Evolutionary conservation across 768 basidiomycete genomes (phyloP).

Genomic region (Mycena kentingensis): DNA sequence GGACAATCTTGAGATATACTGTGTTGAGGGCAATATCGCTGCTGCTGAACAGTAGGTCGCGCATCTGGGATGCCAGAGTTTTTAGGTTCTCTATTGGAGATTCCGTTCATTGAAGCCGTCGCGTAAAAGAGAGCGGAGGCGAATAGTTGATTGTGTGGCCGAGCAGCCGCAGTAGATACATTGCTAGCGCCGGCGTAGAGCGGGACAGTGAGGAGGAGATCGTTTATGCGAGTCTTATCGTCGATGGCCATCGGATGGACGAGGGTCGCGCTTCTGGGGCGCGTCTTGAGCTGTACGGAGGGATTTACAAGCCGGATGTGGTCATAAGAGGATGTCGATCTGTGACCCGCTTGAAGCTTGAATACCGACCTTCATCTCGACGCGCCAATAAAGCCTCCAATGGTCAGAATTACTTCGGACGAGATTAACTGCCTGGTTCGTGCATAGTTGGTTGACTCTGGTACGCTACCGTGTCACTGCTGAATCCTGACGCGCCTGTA

Average conservation of each 20-base stretch:
- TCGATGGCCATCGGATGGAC: too few relatives aligned
- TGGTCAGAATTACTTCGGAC: conserved; percentile 69
- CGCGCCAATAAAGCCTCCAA: conserved; percentile 15
- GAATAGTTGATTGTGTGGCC: conserved; percentile 68
- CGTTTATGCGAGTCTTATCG: conserved; percentile 45
- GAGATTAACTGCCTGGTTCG: conserved; percentile 86
- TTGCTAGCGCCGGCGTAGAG: conserved; percentile 45
- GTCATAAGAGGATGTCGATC: too few relatives aligned
- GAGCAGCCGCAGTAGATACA: conserved; percentile 52
- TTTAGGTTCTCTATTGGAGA: conserved; percentile 46
- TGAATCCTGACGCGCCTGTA: conserved; percentile 32
- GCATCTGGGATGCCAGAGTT: conserved; percentile 44
- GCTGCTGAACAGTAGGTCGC: conserved; percentile 36
- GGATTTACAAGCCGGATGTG: too few relatives aligned
- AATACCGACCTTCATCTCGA: too few relatives aligned
- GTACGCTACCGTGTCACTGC: too few relatives aligned
- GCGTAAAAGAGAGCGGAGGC: conserved; percentile 38
- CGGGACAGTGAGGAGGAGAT: conserved; percentile 45
- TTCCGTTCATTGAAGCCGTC: conserved; percentile 28
- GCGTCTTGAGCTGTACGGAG: too few relatives aligned
- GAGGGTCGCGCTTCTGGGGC: too few relatives aligned
- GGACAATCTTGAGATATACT: conserved; percentile 46
- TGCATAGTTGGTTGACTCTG: conserved; percentile 82
- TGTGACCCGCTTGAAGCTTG: too few relatives aligned
- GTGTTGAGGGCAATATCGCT: conserved; percentile 23